Evolutionary conservation across 345 rosid genomes (phyloP), one percentile per base, ranked within the genome.

Genomic region (Ceriops zippeliana): DNA sequence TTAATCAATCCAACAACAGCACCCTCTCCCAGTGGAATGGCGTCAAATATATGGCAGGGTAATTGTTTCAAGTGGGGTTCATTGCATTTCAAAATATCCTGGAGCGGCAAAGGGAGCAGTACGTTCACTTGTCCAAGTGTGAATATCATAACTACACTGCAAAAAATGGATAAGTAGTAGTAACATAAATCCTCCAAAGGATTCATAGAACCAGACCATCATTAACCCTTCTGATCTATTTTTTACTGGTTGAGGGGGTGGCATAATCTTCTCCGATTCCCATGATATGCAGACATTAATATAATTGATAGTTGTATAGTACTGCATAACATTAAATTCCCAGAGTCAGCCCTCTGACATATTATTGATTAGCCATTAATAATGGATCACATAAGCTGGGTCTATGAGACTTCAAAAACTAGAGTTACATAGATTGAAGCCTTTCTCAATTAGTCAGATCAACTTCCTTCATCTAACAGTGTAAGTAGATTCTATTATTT

Each of bases 1-100:
- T 91, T 90, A 93, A 87, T 79, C 81, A 67, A 81, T 69, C 99
- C 99, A 73, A 88, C 87, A 63, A 96, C 99, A 34, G 90, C 91
- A 51, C 98, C 96, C 68, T 95, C 98, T 75, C 98, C 98, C 68
- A 91, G 80, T 38, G 85, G 86, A 62, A 91, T 82, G 70, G 98
- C 90, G 75, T 88, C 93, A 67, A 66, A 73, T 53, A 88, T 82
- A 76, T 90, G 85, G 82, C 99, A 95, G 5, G 73, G 87, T 49
- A 95, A 73, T 76, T 85, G 70, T 81, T 73, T 86, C 62, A 88
- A 77, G 62, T 69, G 82, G 31, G 88, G 73, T 54, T 86, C 87
- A 77, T 88, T 90, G 77, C 80, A 89, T 80, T 79, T 86, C 59
- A 83, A 26, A 82, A 90, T 88, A 79, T 90, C 93, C 96, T 91